Conservation (phyloP, 805 yeast species). For the Kodamaea restingae region DNA sequence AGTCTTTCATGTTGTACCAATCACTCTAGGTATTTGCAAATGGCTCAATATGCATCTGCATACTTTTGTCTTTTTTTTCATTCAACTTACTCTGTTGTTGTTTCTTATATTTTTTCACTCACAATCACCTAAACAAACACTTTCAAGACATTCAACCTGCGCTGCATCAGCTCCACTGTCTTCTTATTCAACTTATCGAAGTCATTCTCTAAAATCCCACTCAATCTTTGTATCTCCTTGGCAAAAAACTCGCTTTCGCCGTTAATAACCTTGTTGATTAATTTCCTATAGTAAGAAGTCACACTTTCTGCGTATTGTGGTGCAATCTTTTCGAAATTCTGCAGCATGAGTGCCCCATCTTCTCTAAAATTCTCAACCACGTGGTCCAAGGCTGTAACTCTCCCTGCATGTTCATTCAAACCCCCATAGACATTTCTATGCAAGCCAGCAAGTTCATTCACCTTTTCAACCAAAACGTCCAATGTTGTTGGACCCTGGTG, state of each 20-base stretch:
- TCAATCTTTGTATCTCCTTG: conserved; percentile 46
- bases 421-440: conserved; percentile 31
- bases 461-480: conserved; percentile 18
- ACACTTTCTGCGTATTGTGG: conserved; percentile 7
- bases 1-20: too few species aligned
- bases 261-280: conserved; percentile 41
- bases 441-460: conserved; percentile 28
- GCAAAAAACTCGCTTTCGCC: conserved; percentile 43
- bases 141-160: conserved; percentile 48
- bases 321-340: conserved; percentile 1
- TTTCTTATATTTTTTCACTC: too few species aligned
- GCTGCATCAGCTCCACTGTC: conserved; percentile 49
- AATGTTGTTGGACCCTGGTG: conserved; percentile 24
- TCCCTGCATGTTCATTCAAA: conserved; percentile 31
- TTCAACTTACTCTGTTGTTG: too few species aligned
- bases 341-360: conserved; percentile 2
- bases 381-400: conserved; percentile 20
- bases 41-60: too few species aligned
- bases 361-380: conserved; percentile 4
- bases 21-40: too few species aligned
- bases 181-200: conserved; percentile 31
- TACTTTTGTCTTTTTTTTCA: too few species aligned
- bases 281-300: conserved; percentile 46
- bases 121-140: conserved; percentile 7
- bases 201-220: conserved; percentile 35